Evolutionary conservation across 108 stramenopile genomes (phyloP), one percentile per base, ranked within the genome.

Genomic region (Nitzschia inconspicua): DNA sequence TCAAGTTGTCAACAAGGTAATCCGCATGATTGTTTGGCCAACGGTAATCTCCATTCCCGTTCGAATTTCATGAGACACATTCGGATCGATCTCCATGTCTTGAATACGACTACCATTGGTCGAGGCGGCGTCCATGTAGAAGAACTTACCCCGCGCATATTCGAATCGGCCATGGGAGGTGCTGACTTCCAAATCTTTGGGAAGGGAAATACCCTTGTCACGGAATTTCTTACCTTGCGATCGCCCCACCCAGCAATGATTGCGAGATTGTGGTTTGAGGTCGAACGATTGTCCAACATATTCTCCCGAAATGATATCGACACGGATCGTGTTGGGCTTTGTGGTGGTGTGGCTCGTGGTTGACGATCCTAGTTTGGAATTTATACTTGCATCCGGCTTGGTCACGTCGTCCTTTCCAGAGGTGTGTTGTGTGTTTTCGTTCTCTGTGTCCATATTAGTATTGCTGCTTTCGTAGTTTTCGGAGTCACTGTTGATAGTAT

Each of bases 81-180:
- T 62, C n/a, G 76, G 61, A 40, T 73, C 79, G 30, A 84, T 37
- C 22, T 53, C 32, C 26, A 63, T 55, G 13, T 65, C 72, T 2
- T 59, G 40, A 50, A 76, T 50, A 1, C 39, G 50, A 1, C 78
- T 81, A 28, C 91, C 91, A 69, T 93, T 93, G 36, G 91, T 88
- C n/a, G 82, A 84, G 31, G 86, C 91, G 6, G 76, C 76, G 65
- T 93, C 91, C 5, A 74, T 69, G 60, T 69, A 93, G 44, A 74
- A 85, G 44, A 78, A 71, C 47, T 71, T 77, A 2, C 67, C 67
- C 16, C 40, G 40, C 2, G 29, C 44, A 8, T 32, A 36, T 25
- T 75, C 58, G 61, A 93, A 86, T 37, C 80, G 83, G 3, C 86
- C 91, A 72, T 93, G 91, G 4, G 88, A 83, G 1, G 91, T 93